Percentiles rank a stretch among this genome's conserved stretches.
These are phyloP conservation scores for Neurospora hispaniola DNA, from an alignment of 495 filamentous ascomycete genomes.

Conservation along the genomic window DNA sequence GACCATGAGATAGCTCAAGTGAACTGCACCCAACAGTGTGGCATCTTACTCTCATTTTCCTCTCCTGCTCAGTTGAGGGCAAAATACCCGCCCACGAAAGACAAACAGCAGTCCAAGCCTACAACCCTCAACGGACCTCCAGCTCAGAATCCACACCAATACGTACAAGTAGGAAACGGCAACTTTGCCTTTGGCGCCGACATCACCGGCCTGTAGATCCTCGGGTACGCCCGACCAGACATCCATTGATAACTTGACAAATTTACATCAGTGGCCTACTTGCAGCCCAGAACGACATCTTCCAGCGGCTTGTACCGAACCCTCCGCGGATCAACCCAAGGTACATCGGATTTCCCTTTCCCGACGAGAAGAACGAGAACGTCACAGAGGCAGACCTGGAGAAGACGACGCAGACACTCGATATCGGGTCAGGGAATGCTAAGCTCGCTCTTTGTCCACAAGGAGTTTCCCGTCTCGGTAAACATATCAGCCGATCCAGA, in stretches of 20 bases:
- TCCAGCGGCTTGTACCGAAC: conserved; percentile 43
- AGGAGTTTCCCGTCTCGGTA: conserved; percentile 28
- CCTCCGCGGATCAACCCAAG: conserved; percentile 42
- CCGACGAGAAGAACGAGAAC: conserved; percentile 8
- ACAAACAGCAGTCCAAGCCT: conserved; percentile 25
- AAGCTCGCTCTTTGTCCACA: conserved; percentile 34
- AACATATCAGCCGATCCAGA: conserved; percentile 36
- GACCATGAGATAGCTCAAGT: background rate
- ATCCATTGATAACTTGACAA: conserved; percentile 29
- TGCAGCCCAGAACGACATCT: conserved; percentile 38
- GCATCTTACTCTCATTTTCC: conserved; percentile 5
- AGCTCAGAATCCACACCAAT: conserved; percentile 39
- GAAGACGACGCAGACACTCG: conserved; percentile 34
- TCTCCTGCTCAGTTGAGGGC: conserved; percentile 14
- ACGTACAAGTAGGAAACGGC: conserved; percentile 37
- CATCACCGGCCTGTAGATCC: conserved; percentile 46
- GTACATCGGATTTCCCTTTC: conserved; percentile 37
- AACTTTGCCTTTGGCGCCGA: conserved; percentile 48
- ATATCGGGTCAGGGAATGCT: conserved; percentile 39
- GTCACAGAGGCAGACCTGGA: conserved; percentile 29
- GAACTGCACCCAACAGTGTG: background rate
- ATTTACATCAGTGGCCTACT: conserved; percentile 33
- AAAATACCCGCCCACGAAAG: conserved; percentile 19
- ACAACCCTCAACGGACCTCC: conserved; percentile 32
- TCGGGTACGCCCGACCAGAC: conserved; percentile 36